These are phyloP conservation scores for Apiotrichum porosum DNA, from an alignment of 1,284 basidiomycete species.

Conservation along the genomic window DNA sequence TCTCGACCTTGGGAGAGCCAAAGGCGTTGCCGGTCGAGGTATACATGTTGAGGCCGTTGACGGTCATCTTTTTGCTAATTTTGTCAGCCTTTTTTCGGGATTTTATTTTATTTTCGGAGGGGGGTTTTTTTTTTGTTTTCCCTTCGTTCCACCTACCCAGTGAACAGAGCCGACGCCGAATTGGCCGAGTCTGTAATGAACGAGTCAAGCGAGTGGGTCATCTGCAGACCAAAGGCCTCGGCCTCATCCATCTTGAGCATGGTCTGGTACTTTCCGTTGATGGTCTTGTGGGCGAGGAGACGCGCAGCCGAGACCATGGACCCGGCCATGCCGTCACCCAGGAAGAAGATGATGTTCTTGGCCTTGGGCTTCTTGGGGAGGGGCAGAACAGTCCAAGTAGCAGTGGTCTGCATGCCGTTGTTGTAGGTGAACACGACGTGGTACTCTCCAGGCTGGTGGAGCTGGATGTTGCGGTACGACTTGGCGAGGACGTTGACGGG, in stretches of 20 bases:
- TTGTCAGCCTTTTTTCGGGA: too few species aligned
- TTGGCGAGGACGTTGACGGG: constrained; percentile 49
- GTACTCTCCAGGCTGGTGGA: constrained; percentile 38
- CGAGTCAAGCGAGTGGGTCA: constrained; percentile 41
- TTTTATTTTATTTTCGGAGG: too few species aligned
- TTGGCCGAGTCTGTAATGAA: constrained; percentile 52
- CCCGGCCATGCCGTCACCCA: constrained; percentile 46
- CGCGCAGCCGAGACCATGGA: constrained; percentile 47
- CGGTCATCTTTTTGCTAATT: constrained; percentile 43
- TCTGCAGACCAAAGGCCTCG: constrained; percentile 33
- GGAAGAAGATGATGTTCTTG: constrained; percentile 49
- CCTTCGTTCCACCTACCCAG: constrained; percentile 35
- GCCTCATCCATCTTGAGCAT: constrained; percentile 42
- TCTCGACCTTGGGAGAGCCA: constrained; percentile 48
- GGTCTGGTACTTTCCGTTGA: constrained; percentile 50
- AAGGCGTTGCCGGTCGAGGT: constrained; percentile 36
- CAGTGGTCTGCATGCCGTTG: constrained; percentile 34
- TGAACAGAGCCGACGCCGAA: constrained; percentile 49
- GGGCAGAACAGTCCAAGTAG: constrained; percentile 44
- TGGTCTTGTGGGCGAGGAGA: constrained; percentile 50
- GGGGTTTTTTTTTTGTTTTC: too few species aligned
- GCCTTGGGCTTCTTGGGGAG: constrained; percentile 27
- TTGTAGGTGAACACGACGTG: constrained; percentile 31
- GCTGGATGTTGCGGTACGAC: constrained; percentile 45
- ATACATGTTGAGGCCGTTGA: constrained; percentile 49